phyloP scores from a whole-genome alignment of 352 stramenopile genomes.

The Phytopythium boreale region DNA sequence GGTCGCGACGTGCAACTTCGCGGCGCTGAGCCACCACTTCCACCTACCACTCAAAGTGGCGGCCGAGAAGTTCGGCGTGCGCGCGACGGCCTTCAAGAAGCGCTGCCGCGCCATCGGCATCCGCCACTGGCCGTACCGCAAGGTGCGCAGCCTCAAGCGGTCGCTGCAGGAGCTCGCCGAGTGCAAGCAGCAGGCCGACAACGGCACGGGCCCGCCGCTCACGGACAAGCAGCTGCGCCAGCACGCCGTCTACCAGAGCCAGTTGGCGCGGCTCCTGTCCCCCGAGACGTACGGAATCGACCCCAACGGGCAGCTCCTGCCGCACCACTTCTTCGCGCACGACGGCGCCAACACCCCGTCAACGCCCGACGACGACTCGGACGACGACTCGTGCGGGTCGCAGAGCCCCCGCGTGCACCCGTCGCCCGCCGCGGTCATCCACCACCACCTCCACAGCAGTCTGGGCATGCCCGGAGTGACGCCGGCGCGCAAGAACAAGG shows the following conservation, averaged over 20 bases:
- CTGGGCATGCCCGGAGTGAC: neutral
- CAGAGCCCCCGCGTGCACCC: constrained; percentile 25
- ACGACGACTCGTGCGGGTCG: constrained; percentile 44
- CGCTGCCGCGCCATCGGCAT: constrained; percentile 56
- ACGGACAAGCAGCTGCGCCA: constrained; percentile 80
- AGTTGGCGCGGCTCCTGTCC: constrained; percentile 75
- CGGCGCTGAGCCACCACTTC: constrained; percentile 49
- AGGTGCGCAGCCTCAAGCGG: constrained; percentile 56
- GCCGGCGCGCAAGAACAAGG: constrained; percentile 29
- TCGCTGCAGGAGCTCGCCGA: constrained; percentile 56
- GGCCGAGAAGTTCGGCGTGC: constrained; percentile 58
- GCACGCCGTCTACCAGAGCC: constrained; percentile 57
- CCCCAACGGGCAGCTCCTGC: constrained; percentile 46
- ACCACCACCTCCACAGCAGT: neutral
- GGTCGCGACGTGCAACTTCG: constrained; percentile 34
- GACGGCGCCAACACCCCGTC: constrained; percentile 21
- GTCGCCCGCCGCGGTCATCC: constrained; percentile 13
- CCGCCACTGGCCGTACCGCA: constrained; percentile 61
- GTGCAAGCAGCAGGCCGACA: constrained; percentile 55
- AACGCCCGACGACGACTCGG: constrained; percentile 39
- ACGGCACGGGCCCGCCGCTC: constrained; percentile 37
- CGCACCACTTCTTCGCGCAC: constrained; percentile 30
- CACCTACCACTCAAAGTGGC: constrained; percentile 56
- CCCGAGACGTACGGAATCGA: constrained; percentile 83
- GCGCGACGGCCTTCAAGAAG: constrained; percentile 63